Evolutionary conservation across 2,329 filamentous ascomycete species (phyloP), one percentile per base, ranked within the genome.

Genomic region (Penicillium paneum): DNA sequence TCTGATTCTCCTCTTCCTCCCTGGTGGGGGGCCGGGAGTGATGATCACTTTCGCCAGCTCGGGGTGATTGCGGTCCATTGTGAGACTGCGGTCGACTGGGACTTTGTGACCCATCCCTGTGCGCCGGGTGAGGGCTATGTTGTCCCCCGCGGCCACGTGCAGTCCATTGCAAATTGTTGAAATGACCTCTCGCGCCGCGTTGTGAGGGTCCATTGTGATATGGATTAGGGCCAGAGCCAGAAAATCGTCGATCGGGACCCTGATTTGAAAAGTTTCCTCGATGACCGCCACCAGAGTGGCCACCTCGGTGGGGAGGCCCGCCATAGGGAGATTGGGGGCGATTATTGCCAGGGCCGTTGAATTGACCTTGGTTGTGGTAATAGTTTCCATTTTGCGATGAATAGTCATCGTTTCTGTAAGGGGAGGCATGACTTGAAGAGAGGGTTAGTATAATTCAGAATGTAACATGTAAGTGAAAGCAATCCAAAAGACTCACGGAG

Each of bases 121-220:
- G 70, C 24, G 63, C 71, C 24, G 74, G 69, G 52, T 77, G 78
- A 49, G 71, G 69, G 50, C 65, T 70, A 34, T 76, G 62, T 54
- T 75, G 69, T 34, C 70, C 65, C 54, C 81, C 77, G 67, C 81
- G 82, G 63, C 79, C 78, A 51, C 79, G 78, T 17, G 84, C 80
- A 52, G 83, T 88, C 88, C 90, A 92, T 42, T 90, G 89, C 2
- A 85, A 70, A 73, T 89, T 84, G 73, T 86, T 80, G 77, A 87
- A 82, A 74, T 86, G 76, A 32, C 76, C 79, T 60, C 82, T 76
- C 34, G 85, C 56, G 5, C 51, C 84, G 48, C 87, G 81, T 31
- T 76, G 74, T 19, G 72, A 63, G 31, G 71, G 67, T 1, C 71
- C 63, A 45, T 68, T 69, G 31, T 64, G 60, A 55, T 81, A 78